A percentile compares a stretch with the other conserved stretches of the same genome.
These are phyloP conservation scores for Stromatinia cepivora DNA, from an alignment of 2,329 filamentous ascomycete genomes.

Conservation along the genomic window DNA sequence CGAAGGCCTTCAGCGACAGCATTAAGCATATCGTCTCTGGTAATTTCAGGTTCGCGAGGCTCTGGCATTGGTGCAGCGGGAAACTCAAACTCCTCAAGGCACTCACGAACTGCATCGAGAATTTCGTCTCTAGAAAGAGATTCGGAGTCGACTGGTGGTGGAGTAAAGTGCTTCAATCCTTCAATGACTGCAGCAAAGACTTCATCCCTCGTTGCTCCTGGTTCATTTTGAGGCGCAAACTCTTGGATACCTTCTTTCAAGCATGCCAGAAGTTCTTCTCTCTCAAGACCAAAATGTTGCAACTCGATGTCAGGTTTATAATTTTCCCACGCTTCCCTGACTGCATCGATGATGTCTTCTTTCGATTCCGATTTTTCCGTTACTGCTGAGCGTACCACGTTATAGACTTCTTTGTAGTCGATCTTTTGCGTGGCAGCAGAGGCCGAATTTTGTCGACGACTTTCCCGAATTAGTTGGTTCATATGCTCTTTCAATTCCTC, in stretches of 20 bases:
- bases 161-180: constrained; percentile 76
- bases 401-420: constrained; percentile 83
- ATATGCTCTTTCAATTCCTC: constrained; percentile 82
- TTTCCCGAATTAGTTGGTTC: constrained; percentile 74
- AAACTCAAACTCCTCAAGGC: constrained; percentile 81
- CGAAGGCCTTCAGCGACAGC: constrained; percentile 62
- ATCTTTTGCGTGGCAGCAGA: constrained; percentile 60
- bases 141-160: constrained; percentile 70
- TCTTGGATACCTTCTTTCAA: constrained; percentile 82
- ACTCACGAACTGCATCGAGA: constrained; percentile 79
- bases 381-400: constrained; percentile 74
- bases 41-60: constrained; percentile 54
- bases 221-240: constrained; percentile 54
- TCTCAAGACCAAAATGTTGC: constrained; percentile 84
- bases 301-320: constrained; percentile 93
- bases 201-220: constrained; percentile 75
- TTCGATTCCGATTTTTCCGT: constrained; percentile 59
- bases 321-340: constrained; percentile 88
- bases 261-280: constrained; percentile 85
- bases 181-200: constrained; percentile 84
- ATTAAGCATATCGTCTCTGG: constrained; percentile 62
- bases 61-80: constrained; percentile 61
- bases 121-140: constrained; percentile 80
- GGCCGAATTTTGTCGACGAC: constrained; percentile 66
- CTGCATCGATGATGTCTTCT: constrained; percentile 82